These are phyloP conservation scores for Steccherinum ochraceum DNA, from an alignment of 768 basidiomycete species.

Conservation along the genomic window DNA sequence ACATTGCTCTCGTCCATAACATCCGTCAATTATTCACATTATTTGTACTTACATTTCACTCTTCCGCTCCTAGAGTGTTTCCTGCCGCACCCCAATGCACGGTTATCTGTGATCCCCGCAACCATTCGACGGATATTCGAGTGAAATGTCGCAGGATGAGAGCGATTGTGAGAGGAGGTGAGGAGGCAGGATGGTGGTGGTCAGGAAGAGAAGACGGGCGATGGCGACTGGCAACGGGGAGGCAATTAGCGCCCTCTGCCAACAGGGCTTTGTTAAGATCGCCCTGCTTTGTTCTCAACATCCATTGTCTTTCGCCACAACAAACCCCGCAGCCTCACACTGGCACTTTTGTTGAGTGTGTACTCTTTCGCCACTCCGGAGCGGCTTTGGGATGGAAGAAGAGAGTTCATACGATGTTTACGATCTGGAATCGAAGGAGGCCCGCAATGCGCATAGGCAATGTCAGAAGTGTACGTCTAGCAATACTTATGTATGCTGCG, in stretches of 20 bases:
- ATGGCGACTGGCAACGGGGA: no score
- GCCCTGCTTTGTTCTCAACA: no score
- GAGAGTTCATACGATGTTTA: not conserved
- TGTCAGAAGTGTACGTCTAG: slow-evolving; percentile 5
- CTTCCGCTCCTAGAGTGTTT: not conserved
- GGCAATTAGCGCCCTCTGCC: no score
- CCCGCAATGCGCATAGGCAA: slow-evolving; percentile 1
- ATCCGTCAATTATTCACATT: slow-evolving; percentile 7
- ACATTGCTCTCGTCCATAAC: slow-evolving; percentile 1
- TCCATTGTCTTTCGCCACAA: no score
- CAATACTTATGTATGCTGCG: not conserved
- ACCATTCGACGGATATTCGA: not conserved
- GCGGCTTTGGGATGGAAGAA: no score
- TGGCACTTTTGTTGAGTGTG: not conserved
- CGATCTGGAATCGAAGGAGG: not conserved
- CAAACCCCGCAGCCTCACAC: not conserved
- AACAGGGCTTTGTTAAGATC: no score
- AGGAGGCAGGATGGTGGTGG: not conserved
- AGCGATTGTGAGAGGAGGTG: not conserved
- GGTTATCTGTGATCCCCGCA: not conserved
- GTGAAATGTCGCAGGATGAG: no score
- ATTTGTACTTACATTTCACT: slow-evolving; percentile 7
- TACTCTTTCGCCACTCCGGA: no score
- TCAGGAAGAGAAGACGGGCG: not conserved
- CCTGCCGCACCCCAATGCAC: not conserved